Conservation (phyloP, 208 protist genomes). For the Borovskyia barvae region DNA sequence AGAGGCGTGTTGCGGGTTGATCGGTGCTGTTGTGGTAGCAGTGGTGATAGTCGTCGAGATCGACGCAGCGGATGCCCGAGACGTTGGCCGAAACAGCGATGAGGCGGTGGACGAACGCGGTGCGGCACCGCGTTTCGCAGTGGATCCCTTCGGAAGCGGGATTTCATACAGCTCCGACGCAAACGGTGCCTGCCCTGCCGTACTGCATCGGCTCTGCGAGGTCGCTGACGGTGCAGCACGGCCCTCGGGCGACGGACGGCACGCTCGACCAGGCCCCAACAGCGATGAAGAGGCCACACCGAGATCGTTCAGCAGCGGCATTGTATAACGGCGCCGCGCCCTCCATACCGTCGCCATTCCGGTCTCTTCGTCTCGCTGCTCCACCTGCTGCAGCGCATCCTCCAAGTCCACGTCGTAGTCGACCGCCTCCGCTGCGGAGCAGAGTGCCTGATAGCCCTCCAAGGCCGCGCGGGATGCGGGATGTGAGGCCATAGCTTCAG, state of each 20-base stretch:
- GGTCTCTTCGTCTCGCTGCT: conserved; percentile 15
- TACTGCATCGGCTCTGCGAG: too few relatives aligned
- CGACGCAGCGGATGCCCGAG: neutral
- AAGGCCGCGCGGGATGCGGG: neutral
- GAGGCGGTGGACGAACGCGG: too few relatives aligned
- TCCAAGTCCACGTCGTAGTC: conserved; percentile 26
- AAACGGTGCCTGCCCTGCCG: too few relatives aligned
- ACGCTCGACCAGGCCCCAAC: too few relatives aligned
- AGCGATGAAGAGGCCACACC: too few relatives aligned
- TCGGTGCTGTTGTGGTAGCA: neutral
- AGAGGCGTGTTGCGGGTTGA: too few relatives aligned
- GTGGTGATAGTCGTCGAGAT: neutral
- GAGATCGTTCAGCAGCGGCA: neutral
- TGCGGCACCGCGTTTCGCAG: too few relatives aligned
- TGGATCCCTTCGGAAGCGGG: too few relatives aligned
- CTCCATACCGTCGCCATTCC: conserved; percentile 24
- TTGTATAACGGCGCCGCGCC: neutral
- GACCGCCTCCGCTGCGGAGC: conserved; percentile 14
- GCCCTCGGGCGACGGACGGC: too few relatives aligned
- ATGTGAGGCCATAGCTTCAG: neutral
- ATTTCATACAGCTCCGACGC: too few relatives aligned
- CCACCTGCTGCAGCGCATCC: conserved; percentile 15
- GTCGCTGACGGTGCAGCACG: too few relatives aligned
- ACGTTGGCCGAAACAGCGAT: neutral
- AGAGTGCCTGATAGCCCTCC: conserved; percentile 14